phyloP scores from a whole-genome alignment of 148 eudicot species.

The Bassia scoparia region DNA sequence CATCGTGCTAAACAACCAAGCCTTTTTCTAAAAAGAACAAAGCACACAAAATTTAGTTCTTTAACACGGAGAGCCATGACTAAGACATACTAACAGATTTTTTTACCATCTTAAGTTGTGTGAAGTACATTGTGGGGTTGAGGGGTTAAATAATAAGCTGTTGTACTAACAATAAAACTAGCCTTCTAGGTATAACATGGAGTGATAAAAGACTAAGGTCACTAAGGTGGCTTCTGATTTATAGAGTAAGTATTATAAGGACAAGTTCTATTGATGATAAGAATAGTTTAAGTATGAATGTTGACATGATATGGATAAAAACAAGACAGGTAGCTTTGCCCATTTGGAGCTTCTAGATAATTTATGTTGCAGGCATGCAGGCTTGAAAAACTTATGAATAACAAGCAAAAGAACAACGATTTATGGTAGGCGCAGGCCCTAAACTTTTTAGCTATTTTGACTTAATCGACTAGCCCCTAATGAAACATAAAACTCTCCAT shows the following conservation, averaged over 20 bases:
- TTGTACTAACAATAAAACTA: too few species aligned
- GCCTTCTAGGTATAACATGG: too few species aligned
- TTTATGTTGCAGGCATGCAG: too few species aligned
- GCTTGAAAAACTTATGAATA: neutral
- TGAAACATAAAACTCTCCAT: neutral
- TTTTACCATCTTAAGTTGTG: too few species aligned
- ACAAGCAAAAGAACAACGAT: neutral
- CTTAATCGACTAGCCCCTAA: too few species aligned
- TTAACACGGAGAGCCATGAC: too few species aligned
- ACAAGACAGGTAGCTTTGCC: neutral
- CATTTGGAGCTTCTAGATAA: neutral
- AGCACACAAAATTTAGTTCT: too few species aligned
- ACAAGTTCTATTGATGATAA: neutral
- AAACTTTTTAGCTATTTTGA: neutral
- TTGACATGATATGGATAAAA: neutral
- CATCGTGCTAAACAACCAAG: too few species aligned
- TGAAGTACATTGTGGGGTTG: too few species aligned
- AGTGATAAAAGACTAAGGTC: too few species aligned
- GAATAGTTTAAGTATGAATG: neutral
- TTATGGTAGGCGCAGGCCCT: neutral
- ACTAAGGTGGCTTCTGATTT: neutral
- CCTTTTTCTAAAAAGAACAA: too few species aligned
- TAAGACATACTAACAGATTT: too few species aligned
- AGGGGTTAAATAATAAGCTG: neutral
- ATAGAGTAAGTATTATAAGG: neutral